Base-by-base conservation (phyloP, 352 stramenopile species). In the Thraustochytrium striatum region DNA sequence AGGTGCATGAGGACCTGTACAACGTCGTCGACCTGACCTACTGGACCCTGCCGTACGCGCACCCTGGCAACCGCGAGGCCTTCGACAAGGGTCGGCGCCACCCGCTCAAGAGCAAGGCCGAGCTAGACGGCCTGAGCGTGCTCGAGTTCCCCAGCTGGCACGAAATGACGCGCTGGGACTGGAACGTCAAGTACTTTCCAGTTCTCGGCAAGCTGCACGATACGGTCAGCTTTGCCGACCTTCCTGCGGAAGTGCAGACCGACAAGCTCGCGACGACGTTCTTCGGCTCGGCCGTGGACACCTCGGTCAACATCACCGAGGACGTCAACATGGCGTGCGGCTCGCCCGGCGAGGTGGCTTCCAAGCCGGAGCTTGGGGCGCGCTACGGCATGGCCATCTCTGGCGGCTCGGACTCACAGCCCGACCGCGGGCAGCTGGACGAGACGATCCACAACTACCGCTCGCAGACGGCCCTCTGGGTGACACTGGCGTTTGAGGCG, bases 11-110 rank as follows among this genome's bases (percentile, higher is more conserved):
- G 5, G 25, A 82, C 69, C 25, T 72, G 21, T 59, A 78, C 79
- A 61, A 52, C 32, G 72, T 83, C 53, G 78, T 61, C 59, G 79
- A 83, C 52, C 82, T 83, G n/a, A 44, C 69, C 44, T 65, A 82
- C 38, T 83, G 79, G 79, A 44, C 52, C 9, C 35, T 43, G 11
- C 0, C 33, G 9, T 19, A 28, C 16, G 44, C 39, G 39, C 69
- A 83, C 43, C 43, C 52, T 16, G 79, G 79, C 8, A 78, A 78
- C 30, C 21, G 11, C 0, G 55, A n/a, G 19, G 69, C 70, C 2
- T 53, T 75, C 25, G 59, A 82, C 3, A 38, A 79, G 1, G 33
- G 43, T 2, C 11, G 41, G 2, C 2, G 3, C 13, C 72, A 82
- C 55, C 61, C 75, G 19, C 72, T 82, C 38, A 68, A 62, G 35